Conservation (phyloP, 148 eudicot species). For the Rhododendron simsii region DNA sequence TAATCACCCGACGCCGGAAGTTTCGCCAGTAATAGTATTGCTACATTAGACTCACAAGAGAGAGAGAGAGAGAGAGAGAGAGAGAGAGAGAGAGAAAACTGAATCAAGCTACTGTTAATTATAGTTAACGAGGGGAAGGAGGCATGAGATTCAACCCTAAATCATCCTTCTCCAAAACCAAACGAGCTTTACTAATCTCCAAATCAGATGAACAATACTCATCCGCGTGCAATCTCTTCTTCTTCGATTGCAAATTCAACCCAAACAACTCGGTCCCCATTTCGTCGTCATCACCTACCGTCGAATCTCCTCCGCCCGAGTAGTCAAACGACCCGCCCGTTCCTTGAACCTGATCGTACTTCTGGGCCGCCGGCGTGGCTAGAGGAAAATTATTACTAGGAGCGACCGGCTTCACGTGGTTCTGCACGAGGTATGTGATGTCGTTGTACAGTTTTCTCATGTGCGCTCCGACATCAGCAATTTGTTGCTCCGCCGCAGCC, state of each 20-base stretch:
- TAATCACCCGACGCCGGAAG: too few relatives aligned
- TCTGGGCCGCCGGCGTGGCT: conserved; percentile 9
- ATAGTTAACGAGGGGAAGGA: conserved; percentile 46
- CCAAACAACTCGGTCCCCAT: conserved; percentile 54
- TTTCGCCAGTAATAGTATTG: too few relatives aligned
- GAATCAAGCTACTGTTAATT: not conserved
- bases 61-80: not conserved
- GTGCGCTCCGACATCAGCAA: conserved; percentile 76
- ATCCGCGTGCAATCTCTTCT: conserved; percentile 67
- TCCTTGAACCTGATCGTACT: conserved; percentile 9
- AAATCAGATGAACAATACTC: conserved; percentile 19
- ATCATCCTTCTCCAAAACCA: conserved; percentile 74
- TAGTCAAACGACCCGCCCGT: not conserved
- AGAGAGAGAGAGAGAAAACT: not conserved
- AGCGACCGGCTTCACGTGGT: conserved; percentile 77
- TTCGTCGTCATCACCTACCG: not conserved
- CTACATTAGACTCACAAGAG: too few relatives aligned
- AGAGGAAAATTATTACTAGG: conserved; percentile 25
- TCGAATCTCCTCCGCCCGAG: not conserved
- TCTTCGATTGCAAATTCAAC: conserved; percentile 59
- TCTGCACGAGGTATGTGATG: conserved; percentile 79
- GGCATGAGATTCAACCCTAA: conserved; percentile 90
- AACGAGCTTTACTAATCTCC: conserved; percentile 43
- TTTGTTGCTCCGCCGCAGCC: conserved; percentile 63
- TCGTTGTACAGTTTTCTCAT: conserved; percentile 89